Evolutionary conservation across 768 basidiomycete genomes (phyloP), one percentile per base, ranked within the genome.

Genomic region (Lentinula sp.): DNA sequence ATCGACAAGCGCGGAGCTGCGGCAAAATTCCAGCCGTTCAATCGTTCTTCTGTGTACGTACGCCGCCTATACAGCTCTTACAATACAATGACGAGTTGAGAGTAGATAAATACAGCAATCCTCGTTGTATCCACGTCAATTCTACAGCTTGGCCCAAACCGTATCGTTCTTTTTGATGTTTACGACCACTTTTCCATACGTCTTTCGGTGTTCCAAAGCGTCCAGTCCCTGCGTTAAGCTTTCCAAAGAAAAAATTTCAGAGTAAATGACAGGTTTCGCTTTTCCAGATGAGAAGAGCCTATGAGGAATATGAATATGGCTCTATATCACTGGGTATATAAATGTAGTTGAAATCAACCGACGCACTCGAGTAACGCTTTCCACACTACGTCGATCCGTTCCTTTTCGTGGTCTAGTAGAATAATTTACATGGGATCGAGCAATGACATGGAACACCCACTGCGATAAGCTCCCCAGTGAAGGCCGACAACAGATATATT

Each of bases 161-260:
- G 8, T 28, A 15, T 59, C 35, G 11, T 87, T 84, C 31, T 84
- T 80, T 57, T 77, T 80, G 52, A 98, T 71, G 54, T 76, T 79
- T 7, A 92, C 82, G 28, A 95, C 77, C 0, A 80, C 90, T 69
- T 98, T 98, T 0, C 96, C 96, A 92, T 94, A 98, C 4, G 94
- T 95, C 74, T 91, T 83, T 64, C 96, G 78, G 50, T 77, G 78
- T 68, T 95, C 94, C 18, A 98, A 73, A 28, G 91, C 93, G 13
- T 68, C 69, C 54, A 98, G 73, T 1, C 89, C 96, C 1, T 87
- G 83, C 3, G 80, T 73, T 2, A 95, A 73, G 8, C 71, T 73
- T 28, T 90, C 88, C 1, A 98, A 73, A 0, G 89, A 71, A 72
- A 84, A 97, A 1, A 88, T 68, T 54, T 85, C 80, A 9, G 82